Conservation (phyloP, 441 rosid species). For the Heliophila coronopifolia region DNA sequence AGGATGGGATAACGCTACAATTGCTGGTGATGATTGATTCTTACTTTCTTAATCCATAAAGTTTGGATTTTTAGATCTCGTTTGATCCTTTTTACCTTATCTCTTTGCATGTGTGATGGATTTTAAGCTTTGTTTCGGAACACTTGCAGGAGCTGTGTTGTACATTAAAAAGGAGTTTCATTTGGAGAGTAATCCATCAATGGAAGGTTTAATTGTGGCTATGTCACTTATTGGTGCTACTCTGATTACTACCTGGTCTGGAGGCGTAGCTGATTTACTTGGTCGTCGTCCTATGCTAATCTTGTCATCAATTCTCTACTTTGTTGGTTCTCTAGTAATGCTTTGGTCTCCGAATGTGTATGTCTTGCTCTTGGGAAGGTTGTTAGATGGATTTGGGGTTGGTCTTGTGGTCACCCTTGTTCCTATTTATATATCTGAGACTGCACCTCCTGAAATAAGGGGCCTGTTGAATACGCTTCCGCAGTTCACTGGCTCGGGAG, state of each 20-base stretch:
- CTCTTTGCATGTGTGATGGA: slow-evolving; percentile 2
- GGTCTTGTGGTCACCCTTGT: slow-evolving; percentile 46
- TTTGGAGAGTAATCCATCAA: slow-evolving; percentile 42
- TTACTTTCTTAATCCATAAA: background rate
- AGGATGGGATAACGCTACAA: slow-evolving; percentile 99
- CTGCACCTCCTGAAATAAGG: slow-evolving; percentile 57
- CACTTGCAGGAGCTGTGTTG: slow-evolving; percentile 38
- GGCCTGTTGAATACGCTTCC: slow-evolving; percentile 54
- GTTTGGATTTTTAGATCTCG: slow-evolving; percentile 4
- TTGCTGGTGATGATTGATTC: slow-evolving; percentile 58
- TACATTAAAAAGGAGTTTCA: slow-evolving; percentile 45
- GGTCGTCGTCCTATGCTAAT: slow-evolving; percentile 61
- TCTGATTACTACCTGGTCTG: slow-evolving; percentile 44
- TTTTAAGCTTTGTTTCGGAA: background rate
- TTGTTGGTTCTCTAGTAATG: slow-evolving; percentile 46
- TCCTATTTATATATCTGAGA: slow-evolving; percentile 56
- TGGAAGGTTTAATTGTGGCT: slow-evolving; percentile 56
- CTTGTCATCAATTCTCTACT: slow-evolving; percentile 41
- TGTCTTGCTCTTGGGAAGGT: slow-evolving; percentile 46
- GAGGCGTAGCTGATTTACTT: slow-evolving; percentile 45
- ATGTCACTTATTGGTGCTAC: slow-evolving; percentile 57
- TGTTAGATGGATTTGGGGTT: slow-evolving; percentile 47
- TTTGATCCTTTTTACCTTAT: background rate
- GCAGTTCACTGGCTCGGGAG: slow-evolving; percentile 48
- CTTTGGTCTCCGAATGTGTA: slow-evolving; percentile 54